Evolutionary conservation across 176 grass and related monocot species (phyloP).

Genomic region (Avena eriantha): DNA sequence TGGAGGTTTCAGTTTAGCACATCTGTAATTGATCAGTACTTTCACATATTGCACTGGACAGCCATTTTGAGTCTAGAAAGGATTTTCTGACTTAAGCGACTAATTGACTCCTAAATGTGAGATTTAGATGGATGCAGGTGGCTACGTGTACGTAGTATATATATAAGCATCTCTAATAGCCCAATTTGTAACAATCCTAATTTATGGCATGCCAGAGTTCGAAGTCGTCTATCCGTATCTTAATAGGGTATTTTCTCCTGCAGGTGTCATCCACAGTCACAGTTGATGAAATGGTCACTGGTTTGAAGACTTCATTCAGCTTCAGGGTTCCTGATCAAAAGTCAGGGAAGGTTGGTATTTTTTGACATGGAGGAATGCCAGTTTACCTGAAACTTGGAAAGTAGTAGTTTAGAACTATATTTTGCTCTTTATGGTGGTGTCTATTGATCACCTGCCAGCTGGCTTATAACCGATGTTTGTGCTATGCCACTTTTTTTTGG

Average conservation of each 20-base stretch:
- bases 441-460: not conserved
- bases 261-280: conserved; percentile 81
- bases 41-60: not conserved
- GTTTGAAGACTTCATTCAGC: conserved; percentile 76
- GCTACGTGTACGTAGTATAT: not conserved
- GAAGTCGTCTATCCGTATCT: conserved; percentile 31
- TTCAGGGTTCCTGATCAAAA: conserved; percentile 89
- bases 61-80: conserved; percentile 16
- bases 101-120: conserved; percentile 15
- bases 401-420: not conserved
- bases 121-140: conserved; percentile 13
- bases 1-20: not conserved
- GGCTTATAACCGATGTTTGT: conserved; percentile 17
- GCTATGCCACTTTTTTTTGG: not conserved
- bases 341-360: conserved; percentile 74
- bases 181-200: not conserved
- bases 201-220: conserved; percentile 4
- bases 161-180: not conserved
- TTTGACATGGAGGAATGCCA: not conserved
- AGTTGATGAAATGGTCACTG: conserved; percentile 70
- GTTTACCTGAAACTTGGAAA: not conserved
- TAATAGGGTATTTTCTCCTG: conserved; percentile 34
- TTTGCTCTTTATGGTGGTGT: not conserved
- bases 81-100: not conserved
- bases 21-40: conserved; percentile 12